Evolutionary conservation across 371 early-diverging fungal genomes (phyloP).

Genomic region (Mortierella sp.): DNA sequence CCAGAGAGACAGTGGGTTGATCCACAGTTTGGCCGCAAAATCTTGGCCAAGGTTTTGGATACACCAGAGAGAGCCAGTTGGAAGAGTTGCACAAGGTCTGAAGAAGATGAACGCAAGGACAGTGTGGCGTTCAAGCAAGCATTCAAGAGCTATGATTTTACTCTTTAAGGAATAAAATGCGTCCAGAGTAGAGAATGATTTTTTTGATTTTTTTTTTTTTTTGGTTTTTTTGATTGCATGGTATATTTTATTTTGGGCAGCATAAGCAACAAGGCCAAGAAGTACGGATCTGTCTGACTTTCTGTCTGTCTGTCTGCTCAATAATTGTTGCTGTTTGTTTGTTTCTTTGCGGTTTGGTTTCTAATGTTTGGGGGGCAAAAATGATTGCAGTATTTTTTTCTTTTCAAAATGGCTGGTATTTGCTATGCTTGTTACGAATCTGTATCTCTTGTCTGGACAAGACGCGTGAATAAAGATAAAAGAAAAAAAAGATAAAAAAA

Average conservation of each 20-base stretch:
- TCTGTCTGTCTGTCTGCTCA: background rate
- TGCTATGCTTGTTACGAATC: background rate
- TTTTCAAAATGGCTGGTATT: background rate
- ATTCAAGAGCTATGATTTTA: constrained; percentile 70
- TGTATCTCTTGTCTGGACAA: background rate
- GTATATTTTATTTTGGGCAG: background rate
- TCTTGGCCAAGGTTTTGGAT: constrained; percentile 72
- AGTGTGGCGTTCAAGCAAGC: constrained; percentile 65
- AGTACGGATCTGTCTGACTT: background rate
- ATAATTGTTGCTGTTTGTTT: background rate
- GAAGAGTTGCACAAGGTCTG: constrained; percentile 72
- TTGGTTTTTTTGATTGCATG: background rate
- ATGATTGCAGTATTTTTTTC: background rate
- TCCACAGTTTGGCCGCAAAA: constrained; percentile 78
- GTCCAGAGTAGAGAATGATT: too few relatives aligned
- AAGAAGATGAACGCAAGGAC: constrained; percentile 73
- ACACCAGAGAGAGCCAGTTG: constrained; percentile 78
- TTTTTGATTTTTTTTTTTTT: background rate
- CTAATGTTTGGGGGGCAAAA: background rate
- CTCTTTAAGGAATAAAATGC: constrained; percentile 26
- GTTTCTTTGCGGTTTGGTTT: too few relatives aligned
- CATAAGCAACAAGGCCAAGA: background rate
- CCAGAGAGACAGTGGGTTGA: constrained; percentile 67
- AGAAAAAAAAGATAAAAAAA: background rate
- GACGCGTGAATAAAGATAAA: background rate